A percentile compares a stretch with the other conserved stretches of the same genome.
phyloP scores from a whole-genome alignment of 1,284 basidiomycete genomes.

The Amylostereum areolatum region DNA sequence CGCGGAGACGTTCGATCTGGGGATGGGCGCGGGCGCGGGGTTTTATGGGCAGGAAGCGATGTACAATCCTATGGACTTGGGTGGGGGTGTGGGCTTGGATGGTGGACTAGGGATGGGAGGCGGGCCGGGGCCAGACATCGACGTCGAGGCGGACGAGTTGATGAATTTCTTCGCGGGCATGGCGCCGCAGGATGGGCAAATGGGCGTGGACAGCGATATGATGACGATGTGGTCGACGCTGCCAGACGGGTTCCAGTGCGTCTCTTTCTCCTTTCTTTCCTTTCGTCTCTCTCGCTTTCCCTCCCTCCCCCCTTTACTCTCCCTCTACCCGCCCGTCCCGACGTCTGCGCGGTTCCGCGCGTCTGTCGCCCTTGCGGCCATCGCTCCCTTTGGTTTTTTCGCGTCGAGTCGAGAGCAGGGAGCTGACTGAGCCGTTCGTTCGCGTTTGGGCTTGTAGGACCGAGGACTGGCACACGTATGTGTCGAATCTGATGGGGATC shows the following conservation, averaged over 20 bases:
- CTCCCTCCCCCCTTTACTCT: not conserved
- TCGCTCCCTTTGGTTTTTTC: too few species aligned
- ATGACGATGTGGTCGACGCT: conserved; percentile 57
- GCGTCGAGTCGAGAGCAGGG: not conserved
- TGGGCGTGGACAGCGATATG: conserved; percentile 35
- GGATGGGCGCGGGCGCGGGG: too few species aligned
- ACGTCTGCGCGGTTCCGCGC: too few species aligned
- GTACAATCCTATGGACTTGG: too few species aligned
- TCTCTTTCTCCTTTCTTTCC: conserved; percentile 9
- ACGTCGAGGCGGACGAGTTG: conserved; percentile 8
- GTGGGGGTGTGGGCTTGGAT: too few species aligned
- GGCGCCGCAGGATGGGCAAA: conserved; percentile 11
- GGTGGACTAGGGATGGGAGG: not conserved
- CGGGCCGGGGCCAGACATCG: conserved; percentile 5
- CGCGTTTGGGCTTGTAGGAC: conserved; percentile 16
- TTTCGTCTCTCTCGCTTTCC: not conserved
- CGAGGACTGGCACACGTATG: conserved; percentile 32
- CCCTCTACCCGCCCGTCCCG: too few species aligned
- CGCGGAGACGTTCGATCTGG: too few species aligned
- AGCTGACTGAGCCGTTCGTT: not conserved
- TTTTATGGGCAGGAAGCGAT: too few species aligned
- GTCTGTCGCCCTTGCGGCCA: too few species aligned
- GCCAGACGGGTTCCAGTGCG: conserved; percentile 51
- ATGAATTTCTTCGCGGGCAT: conserved; percentile 6
- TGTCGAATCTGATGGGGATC: conserved; percentile 19